Evolutionary conservation across 345 rosid genomes (phyloP).

Genomic region (Citrus sp.): DNA sequence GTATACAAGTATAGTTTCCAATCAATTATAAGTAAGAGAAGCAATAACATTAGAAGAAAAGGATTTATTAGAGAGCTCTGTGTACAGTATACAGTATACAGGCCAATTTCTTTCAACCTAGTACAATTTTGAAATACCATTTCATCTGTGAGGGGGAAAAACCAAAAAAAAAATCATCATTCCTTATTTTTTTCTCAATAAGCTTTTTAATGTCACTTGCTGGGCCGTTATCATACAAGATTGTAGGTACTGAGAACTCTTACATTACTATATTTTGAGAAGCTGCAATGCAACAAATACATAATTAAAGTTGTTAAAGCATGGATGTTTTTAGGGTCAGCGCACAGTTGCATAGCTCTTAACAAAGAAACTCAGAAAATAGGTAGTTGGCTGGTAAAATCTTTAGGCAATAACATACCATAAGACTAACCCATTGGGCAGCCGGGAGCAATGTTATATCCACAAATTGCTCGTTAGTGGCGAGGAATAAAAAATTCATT

Average conservation of each 20-base stretch:
- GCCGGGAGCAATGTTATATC: background rate
- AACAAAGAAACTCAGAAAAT: background rate
- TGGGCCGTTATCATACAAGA: background rate
- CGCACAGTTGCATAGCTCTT: background rate
- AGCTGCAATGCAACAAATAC: no score
- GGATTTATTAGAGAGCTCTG: background rate
- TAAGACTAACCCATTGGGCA: background rate
- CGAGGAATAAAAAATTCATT: background rate
- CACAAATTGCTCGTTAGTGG: background rate
- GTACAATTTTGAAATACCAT: background rate
- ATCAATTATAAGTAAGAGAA: background rate
- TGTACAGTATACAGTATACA: background rate
- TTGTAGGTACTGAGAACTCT: background rate
- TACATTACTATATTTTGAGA: background rate
- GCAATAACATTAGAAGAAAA: background rate
- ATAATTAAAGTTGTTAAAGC: no score
- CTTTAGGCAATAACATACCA: background rate
- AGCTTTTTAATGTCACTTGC: background rate
- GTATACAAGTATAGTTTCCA: constrained; percentile 7
- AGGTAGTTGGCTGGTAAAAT: background rate
- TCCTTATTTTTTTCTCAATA: background rate
- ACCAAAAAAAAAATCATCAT: background rate
- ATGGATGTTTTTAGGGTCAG: no score
- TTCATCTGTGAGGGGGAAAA: no score
- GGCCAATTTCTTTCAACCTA: background rate